A percentile compares a stretch with the other conserved stretches of the same genome.
Conservation (phyloP, 2,329 filamentous ascomycete species). For the Trichocomaceae sp. region DNA sequence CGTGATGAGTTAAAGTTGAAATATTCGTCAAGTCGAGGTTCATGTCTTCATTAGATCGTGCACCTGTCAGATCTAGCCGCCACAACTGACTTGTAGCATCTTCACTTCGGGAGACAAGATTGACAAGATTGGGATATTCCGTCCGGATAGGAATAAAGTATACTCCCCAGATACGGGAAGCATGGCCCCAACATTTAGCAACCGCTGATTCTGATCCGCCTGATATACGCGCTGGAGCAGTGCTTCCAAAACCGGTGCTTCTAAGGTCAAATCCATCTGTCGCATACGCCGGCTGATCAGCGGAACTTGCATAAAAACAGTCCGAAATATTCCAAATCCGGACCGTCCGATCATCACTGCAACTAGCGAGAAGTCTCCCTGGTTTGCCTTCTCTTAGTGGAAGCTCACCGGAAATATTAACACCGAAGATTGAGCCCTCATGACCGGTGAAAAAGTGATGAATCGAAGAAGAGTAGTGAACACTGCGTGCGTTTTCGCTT, state of each 20-base stretch:
- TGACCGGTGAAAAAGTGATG: conserved; percentile 61
- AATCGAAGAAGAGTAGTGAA: conserved; percentile 29
- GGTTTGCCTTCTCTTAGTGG: conserved; percentile 33
- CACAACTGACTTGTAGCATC: conserved; percentile 72
- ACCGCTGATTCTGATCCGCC: conserved; percentile 46
- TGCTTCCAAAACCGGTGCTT: conserved; percentile 59
- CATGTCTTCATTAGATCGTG: conserved; percentile 5
- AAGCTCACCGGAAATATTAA: conserved; percentile 61
- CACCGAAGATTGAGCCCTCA: conserved; percentile 89
- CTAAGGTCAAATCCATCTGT: conserved; percentile 32
- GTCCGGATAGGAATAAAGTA: conserved; percentile 50
- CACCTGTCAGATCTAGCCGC: conserved; percentile 40
- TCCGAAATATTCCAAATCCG: conserved; percentile 77
- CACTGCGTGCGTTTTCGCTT: conserved; percentile 5
- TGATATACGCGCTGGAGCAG: conserved; percentile 23
- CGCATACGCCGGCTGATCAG: conserved; percentile 30
- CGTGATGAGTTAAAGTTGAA: conserved; percentile 58
- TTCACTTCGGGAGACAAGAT: conserved; percentile 74
- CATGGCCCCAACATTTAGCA: conserved; percentile 75
- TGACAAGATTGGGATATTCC: conserved; percentile 26
- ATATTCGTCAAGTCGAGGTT: conserved; percentile 34
- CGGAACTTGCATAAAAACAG: conserved; percentile 27
- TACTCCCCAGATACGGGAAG: conserved; percentile 84
- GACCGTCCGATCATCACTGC: conserved; percentile 89
- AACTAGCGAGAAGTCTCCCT: conserved; percentile 70